A percentile compares a stretch with the other conserved stretches of the same genome.
phyloP scores from a whole-genome alignment of 1,139 yeast species.

The Geotrichum reessii region DNA sequence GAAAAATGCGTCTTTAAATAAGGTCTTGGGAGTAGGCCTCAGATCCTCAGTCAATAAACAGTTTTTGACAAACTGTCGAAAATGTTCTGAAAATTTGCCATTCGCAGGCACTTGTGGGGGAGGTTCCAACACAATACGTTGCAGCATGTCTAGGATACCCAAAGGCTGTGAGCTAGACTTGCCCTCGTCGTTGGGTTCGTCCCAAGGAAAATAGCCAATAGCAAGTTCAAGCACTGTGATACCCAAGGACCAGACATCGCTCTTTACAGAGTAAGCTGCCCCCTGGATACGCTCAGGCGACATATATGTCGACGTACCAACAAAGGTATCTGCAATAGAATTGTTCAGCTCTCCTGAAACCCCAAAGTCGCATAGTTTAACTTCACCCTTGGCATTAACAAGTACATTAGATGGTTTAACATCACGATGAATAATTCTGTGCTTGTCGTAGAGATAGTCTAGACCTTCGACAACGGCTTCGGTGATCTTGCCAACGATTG shows the following conservation, averaged over 20 bases:
- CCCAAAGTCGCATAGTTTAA: constrained; percentile 89
- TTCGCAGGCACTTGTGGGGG: constrained; percentile 64
- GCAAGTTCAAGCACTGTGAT: constrained; percentile 83
- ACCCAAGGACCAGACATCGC: constrained; percentile 96
- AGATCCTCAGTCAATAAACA: constrained; percentile 66
- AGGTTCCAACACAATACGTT: constrained; percentile 86
- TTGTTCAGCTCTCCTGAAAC: constrained; percentile 86
- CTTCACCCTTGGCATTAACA: constrained; percentile 70
- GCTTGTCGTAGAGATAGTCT: constrained; percentile 70
- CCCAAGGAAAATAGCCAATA: constrained; percentile 67
- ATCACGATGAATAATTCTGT: constrained; percentile 86
- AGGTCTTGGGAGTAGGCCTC: constrained; percentile 59
- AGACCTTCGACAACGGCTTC: constrained; percentile 75
- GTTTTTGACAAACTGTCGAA: constrained; percentile 59
- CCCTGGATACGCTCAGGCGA: constrained; percentile 97
- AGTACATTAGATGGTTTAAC: constrained; percentile 86
- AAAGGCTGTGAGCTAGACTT: constrained; percentile 47
- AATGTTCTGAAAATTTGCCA: constrained; percentile 39
- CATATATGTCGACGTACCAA: constrained; percentile 96
- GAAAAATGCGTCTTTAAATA: constrained; percentile 46
- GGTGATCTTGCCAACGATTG: constrained; percentile 67
- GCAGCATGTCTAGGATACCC: constrained; percentile 84
- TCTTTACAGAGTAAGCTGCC: constrained; percentile 81
- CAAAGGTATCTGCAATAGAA: constrained; percentile 93
- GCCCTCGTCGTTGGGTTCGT: constrained; percentile 31